These are phyloP conservation scores for Tardiomyces digboiensis DNA, from an alignment of 1,139 yeast genomes.

Conservation along the genomic window DNA sequence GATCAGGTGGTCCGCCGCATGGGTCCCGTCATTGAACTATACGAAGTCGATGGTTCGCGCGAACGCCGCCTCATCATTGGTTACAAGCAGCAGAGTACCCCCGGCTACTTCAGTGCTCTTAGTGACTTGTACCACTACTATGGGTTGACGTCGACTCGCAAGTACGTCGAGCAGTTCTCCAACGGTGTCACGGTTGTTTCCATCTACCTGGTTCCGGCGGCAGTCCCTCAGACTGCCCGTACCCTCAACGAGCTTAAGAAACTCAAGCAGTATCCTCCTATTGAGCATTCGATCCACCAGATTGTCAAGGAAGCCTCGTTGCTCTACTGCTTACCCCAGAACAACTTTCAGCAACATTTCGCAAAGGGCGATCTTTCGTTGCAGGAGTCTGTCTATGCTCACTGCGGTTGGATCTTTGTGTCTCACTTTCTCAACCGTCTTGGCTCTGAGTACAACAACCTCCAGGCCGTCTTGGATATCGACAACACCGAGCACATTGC, in stretches of 20 bases:
- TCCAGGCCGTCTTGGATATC: conserved; percentile 55
- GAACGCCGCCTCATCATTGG: conserved; percentile 89
- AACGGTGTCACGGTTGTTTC: conserved; percentile 85
- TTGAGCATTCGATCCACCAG: conserved; percentile 76
- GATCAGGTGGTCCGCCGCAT: conserved; percentile 61
- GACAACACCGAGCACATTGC: conserved; percentile 55
- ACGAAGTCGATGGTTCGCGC: conserved; percentile 64
- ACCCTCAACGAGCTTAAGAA: conserved; percentile 26
- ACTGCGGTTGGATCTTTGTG: conserved; percentile 86
- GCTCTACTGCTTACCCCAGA: conserved; percentile 85
- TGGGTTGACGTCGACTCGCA: conserved; percentile 75
- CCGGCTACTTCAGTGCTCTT: conserved; percentile 82
- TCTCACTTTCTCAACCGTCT: conserved; percentile 91
- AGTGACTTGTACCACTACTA: conserved; percentile 86
- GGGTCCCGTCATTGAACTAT: conserved; percentile 91
- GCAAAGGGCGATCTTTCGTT: conserved; percentile 73
- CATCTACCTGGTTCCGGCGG: conserved; percentile 58
- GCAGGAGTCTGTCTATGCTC: conserved; percentile 93
- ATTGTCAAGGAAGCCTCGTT: conserved; percentile 92
- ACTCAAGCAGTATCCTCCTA: conserved; percentile 33
- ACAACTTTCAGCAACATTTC: conserved; percentile 67
- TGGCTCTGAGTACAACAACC: conserved; percentile 80
- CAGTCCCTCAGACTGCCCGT: conserved; percentile 27
- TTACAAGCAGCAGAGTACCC: conserved; percentile 74
- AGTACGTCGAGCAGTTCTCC: conserved; percentile 89